A percentile compares a stretch with the other conserved stretches of the same genome.
Conservation (phyloP, 768 basidiomycete species). For the Suillus discolor region DNA sequence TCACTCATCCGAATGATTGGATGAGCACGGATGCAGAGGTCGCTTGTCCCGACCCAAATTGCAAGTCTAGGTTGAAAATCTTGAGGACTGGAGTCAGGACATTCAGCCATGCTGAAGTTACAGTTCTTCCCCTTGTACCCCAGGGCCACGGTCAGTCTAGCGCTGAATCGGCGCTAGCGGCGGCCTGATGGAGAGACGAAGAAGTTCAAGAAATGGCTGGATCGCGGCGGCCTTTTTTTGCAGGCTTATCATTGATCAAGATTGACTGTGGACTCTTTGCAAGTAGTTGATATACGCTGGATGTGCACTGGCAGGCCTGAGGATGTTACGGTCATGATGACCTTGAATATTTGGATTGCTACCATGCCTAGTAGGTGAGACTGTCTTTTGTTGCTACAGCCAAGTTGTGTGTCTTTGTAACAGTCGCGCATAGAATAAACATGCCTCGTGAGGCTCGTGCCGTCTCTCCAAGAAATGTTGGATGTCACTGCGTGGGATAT, state of each 20-base stretch:
- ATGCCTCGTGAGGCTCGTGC: neutral
- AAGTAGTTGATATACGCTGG: neutral
- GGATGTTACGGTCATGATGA: neutral
- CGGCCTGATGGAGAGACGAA: constrained; percentile 5
- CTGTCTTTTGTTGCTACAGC: neutral
- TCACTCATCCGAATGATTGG: constrained; percentile 60
- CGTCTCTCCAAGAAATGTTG: neutral
- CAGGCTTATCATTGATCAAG: neutral
- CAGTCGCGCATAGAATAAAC: neutral
- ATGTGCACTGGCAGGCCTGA: neutral
- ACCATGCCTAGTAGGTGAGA: neutral
- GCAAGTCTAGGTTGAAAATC: constrained; percentile 57
- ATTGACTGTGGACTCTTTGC: neutral
- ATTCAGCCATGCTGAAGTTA: constrained; percentile 58
- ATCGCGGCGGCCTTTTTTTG: neutral
- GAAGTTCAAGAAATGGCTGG: neutral
- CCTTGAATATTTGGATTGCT: neutral
- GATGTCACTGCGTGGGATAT: too few species aligned
- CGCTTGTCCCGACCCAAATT: constrained; percentile 70
- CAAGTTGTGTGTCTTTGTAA: neutral
- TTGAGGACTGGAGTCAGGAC: constrained; percentile 49
- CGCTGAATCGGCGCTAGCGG: neutral
- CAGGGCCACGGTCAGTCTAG: neutral
- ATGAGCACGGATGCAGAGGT: constrained; percentile 67
- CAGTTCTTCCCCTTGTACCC: constrained; percentile 42